phyloP scores from a whole-genome alignment of 192 early-diverging fungal species.

The Podila epicladia region DNA sequence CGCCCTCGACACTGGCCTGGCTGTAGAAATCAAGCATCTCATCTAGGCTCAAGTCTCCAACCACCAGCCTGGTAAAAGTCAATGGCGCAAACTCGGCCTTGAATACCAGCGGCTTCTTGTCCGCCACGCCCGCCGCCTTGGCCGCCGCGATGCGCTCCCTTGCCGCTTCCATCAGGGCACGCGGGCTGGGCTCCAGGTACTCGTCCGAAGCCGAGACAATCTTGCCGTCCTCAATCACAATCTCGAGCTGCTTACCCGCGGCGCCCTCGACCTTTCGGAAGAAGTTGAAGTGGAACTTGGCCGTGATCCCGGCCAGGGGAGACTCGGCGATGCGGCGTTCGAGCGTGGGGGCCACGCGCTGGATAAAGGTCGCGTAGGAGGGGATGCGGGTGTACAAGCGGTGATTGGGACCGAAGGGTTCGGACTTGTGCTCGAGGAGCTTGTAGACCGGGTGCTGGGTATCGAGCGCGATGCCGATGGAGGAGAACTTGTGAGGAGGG shows the following conservation, averaged over 20 bases:
- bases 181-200: slow-evolving; percentile 6
- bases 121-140: background rate
- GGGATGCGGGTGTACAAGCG: slow-evolving; percentile 19
- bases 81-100: slow-evolving; percentile 10
- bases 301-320: slow-evolving; percentile 10
- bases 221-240: slow-evolving; percentile 27
- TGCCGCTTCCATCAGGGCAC: background rate
- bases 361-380: slow-evolving; percentile 25
- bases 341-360: slow-evolving; percentile 10
- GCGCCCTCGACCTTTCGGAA: slow-evolving; percentile 24
- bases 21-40: slow-evolving; percentile 6
- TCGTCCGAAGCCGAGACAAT: slow-evolving; percentile 16
- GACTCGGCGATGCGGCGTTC: slow-evolving; percentile 24
- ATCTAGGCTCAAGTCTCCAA: slow-evolving; percentile 7
- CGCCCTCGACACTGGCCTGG: background rate
- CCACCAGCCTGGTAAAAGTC: slow-evolving; percentile 11
- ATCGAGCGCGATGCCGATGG: background rate
- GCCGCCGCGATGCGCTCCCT: background rate
- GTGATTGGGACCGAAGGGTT: background rate
- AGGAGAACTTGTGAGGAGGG: background rate
- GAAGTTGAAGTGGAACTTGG: slow-evolving; percentile 15
- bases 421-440: slow-evolving; percentile 4
- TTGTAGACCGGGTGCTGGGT: background rate
- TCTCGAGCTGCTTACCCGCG: slow-evolving; percentile 23
- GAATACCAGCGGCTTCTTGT: slow-evolving; percentile 1